These are phyloP conservation scores for Lecanoromycetidae sp. DNA, from an alignment of 2,329 filamentous ascomycete genomes.

Conservation along the genomic window DNA sequence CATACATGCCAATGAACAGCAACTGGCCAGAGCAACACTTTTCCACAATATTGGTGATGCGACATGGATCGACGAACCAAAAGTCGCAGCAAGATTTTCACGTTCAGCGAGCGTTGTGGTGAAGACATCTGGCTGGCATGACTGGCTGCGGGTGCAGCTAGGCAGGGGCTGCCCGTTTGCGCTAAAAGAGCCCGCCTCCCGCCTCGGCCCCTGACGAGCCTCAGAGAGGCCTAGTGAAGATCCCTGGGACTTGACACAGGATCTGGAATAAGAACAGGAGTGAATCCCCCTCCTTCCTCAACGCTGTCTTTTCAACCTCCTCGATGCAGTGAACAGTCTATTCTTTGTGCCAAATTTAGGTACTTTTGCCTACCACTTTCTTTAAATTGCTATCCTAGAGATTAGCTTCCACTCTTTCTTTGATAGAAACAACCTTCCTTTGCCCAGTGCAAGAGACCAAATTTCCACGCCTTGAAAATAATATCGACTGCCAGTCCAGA, in stretches of 20 bases:
- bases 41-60: not conserved
- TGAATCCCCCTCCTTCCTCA: not conserved
- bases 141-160: not conserved
- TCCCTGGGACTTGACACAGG: too few relatives aligned
- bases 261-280: too few relatives aligned
- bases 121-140: not conserved
- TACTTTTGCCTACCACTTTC: slow-evolving; percentile 9
- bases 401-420: slow-evolving; percentile 16
- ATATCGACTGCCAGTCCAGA: not conserved
- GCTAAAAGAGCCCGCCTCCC: too few relatives aligned
- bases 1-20: too few relatives aligned
- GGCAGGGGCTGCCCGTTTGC: too few relatives aligned
- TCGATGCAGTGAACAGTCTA: slow-evolving; percentile 1
- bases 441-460: not conserved
- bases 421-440: slow-evolving; percentile 8
- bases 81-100: not conserved
- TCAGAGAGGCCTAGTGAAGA: too few relatives aligned
- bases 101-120: not conserved
- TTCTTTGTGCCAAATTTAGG: slow-evolving; percentile 1
- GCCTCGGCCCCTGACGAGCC: too few relatives aligned
- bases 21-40: too few relatives aligned
- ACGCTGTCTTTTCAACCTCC: not conserved
- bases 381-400: slow-evolving; percentile 13
- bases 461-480: not conserved
- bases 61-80: not conserved